Evolutionary conservation across 805 yeast genomes (phyloP), one percentile per base, ranked within the genome.

Genomic region (Saccharomycopsis amapae): DNA sequence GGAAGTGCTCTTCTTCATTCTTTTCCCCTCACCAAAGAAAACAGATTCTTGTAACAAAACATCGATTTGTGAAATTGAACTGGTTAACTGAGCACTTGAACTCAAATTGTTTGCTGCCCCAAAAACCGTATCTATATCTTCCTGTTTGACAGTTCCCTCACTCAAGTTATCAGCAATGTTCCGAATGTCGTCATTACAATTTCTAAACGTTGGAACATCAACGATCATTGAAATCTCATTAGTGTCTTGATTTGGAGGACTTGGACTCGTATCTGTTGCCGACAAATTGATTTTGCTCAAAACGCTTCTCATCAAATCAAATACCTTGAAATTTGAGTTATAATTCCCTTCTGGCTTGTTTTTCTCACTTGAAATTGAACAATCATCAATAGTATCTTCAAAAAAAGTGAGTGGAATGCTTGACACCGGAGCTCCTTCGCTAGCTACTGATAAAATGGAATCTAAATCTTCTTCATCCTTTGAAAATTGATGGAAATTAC

Each of bases 161-260:
- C n/a, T n/a, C 12, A 48, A 33, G 19, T 39, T 38, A 4, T 42
- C 38, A 17, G 33, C 42, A 25, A 51, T 44, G 13, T 35, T 30
- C 9, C 34, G 12, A 7, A 48, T 28, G 17, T 40, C 50, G 9
- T 24, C 39, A 20, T 44, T 38, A 3, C 23, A 13, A 15, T 39
- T 19, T 41, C 52, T 32, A 32, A 51, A 51, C 13, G 49, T 47
- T 22, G 52, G 54, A 18, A 51, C 46, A 17, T 44, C 38, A 2
- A 49, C n/a, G 10, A 41, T 20, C 10, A 35, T 24, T 24, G 44
- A n/a, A 38, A 10, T 26, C n/a, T 35, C 24, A 18, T 15, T 15
- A 17, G 7, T 23, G 45, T 5, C 19, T 20, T 38, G 32, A 38
- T 38, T 15, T 9, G 22, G 13, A 17, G 38, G 38, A 17, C 18